Percentiles rank a stretch among this genome's conserved stretches.
phyloP scores from a whole-genome alignment of 768 basidiomycete genomes.

The Rhodotorula toruloides region DNA sequence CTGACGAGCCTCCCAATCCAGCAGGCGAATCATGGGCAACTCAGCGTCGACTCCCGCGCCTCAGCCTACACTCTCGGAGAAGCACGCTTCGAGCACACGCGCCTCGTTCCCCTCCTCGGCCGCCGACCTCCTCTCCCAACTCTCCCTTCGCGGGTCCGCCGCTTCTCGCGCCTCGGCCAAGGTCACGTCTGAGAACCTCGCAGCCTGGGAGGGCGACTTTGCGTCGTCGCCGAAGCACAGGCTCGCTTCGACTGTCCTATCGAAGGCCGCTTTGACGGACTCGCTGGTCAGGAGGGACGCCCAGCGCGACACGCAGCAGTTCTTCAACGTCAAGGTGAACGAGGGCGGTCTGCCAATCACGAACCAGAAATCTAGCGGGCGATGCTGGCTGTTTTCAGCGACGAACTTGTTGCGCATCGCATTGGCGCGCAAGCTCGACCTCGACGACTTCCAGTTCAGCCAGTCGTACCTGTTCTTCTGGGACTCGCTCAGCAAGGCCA shows the following conservation, averaged over 20 bases:
- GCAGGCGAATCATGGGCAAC: too few species aligned
- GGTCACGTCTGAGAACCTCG: slow-evolving; percentile 38
- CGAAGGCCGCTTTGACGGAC: slow-evolving; percentile 43
- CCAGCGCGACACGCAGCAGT: slow-evolving; percentile 42
- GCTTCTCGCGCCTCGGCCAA: slow-evolving; percentile 6
- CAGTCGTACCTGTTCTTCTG: slow-evolving; percentile 72
- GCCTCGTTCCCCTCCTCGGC: neutral
- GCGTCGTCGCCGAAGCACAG: slow-evolving; percentile 29
- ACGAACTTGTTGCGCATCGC: slow-evolving; percentile 71
- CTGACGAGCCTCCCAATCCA: too few species aligned
- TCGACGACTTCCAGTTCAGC: slow-evolving; percentile 84
- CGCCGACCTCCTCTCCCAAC: slow-evolving; percentile 25
- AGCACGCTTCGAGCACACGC: too few species aligned
- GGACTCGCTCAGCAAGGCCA: slow-evolving; percentile 88
- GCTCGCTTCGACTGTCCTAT: slow-evolving; percentile 40
- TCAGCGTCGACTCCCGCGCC: too few species aligned
- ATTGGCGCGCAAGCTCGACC: slow-evolving; percentile 66
- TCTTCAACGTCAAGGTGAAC: slow-evolving; percentile 39
- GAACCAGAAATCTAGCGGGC: slow-evolving; percentile 51
- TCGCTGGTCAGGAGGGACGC: slow-evolving; percentile 42
- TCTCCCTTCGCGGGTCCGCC: slow-evolving; percentile 2
- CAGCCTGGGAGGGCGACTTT: slow-evolving; percentile 42
- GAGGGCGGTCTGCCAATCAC: slow-evolving; percentile 39
- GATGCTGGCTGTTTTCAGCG: slow-evolving; percentile 94
- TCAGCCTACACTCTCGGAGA: neutral